Percentiles rank a stretch among this genome's conserved stretches.
Evolutionary conservation across 2,329 filamentous ascomycete genomes (phyloP).

Genomic region (Didymosphaeria variabile): DNA sequence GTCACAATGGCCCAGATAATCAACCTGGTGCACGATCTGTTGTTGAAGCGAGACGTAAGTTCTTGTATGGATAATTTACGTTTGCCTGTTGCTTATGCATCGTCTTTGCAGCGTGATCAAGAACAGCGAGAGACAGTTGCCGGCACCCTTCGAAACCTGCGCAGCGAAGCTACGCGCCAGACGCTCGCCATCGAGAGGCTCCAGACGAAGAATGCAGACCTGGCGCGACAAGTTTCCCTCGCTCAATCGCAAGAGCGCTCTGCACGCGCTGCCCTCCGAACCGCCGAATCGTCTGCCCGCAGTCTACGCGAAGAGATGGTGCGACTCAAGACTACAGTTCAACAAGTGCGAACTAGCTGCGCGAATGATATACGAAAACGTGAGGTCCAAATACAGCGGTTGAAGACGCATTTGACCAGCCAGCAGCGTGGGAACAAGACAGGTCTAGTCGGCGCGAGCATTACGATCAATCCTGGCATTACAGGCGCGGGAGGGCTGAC

Average conservation of each 20-base stretch:
- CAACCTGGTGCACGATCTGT: constrained; percentile 91
- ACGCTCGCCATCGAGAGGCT: constrained; percentile 71
- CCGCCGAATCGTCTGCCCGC: constrained; percentile 76
- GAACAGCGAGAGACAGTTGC: constrained; percentile 87
- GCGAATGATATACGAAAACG: constrained; percentile 90
- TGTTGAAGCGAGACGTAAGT: constrained; percentile 85
- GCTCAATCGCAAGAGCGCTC: constrained; percentile 76
- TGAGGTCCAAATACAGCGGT: constrained; percentile 84
- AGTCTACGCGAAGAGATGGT: constrained; percentile 85
- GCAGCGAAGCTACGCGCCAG: constrained; percentile 78
- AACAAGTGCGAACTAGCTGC: constrained; percentile 86
- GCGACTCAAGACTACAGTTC: constrained; percentile 79
- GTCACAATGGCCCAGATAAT: constrained; percentile 87
- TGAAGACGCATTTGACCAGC: constrained; percentile 87
- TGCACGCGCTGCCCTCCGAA: constrained; percentile 73
- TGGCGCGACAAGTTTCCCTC: constrained; percentile 65
- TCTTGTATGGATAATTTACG: neutral
- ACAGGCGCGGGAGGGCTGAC: constrained; percentile 36
- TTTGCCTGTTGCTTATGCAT: constrained; percentile 19
- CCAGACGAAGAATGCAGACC: constrained; percentile 63
- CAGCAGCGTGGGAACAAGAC: constrained; percentile 59
- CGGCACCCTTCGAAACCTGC: constrained; percentile 77
- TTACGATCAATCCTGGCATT: constrained; percentile 54
- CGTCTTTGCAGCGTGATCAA: constrained; percentile 77
- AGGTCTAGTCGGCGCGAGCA: constrained; percentile 58